These are phyloP conservation scores for Apophysomyces variabilis DNA, from an alignment of 371 early-diverging fungal species.

Conservation along the genomic window DNA sequence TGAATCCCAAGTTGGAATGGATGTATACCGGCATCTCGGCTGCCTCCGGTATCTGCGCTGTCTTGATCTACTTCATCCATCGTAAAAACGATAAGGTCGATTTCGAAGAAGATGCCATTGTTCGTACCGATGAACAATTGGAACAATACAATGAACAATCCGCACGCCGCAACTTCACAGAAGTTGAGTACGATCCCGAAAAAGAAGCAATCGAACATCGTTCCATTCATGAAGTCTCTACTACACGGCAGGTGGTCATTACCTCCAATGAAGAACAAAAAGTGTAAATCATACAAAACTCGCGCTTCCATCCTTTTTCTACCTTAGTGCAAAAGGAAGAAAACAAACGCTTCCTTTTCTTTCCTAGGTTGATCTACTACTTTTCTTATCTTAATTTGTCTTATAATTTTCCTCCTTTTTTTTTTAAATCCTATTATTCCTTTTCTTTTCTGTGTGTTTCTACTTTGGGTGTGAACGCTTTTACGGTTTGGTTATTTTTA, in stretches of 20 bases:
- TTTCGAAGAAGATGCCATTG: conserved; percentile 28
- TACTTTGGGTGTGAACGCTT: too few species aligned
- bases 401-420: too few species aligned
- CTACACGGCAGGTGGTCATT: not conserved
- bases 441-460: too few species aligned
- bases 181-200: conserved; percentile 15
- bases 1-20: conserved; percentile 72
- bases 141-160: conserved; percentile 5
- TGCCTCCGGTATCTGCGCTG: conserved; percentile 22
- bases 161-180: not conserved
- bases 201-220: conserved; percentile 8
- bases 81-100: conserved; percentile 23
- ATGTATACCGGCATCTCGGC: conserved; percentile 59
- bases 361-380: too few species aligned
- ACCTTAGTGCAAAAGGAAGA: not conserved
- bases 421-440: too few species aligned
- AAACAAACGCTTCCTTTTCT: too few species aligned
- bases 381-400: too few species aligned
- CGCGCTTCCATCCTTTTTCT: not conserved
- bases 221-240: not conserved
- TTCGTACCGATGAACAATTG: conserved; percentile 12
- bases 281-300: not conserved
- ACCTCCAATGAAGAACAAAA: not conserved
- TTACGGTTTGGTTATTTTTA: too few species aligned
- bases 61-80: conserved; percentile 26